Conservation (phyloP, 2,329 filamentous ascomycete species). For the Capronia americana region DNA sequence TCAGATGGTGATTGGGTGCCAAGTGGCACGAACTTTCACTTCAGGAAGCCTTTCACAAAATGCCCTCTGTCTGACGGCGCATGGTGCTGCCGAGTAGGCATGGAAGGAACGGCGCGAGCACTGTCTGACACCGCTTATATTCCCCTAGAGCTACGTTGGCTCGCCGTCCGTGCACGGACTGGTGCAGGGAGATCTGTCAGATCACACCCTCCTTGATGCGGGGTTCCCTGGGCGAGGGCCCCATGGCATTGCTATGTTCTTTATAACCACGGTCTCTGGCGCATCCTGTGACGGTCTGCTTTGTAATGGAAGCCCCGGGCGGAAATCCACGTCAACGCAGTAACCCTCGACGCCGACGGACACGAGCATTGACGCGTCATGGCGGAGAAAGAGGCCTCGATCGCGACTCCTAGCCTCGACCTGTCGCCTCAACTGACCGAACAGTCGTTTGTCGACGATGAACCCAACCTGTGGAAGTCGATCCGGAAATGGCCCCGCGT, state of each 20-base stretch:
- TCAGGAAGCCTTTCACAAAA: background rate
- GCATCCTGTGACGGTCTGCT: background rate
- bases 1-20: conserved; percentile 3
- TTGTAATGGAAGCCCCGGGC: background rate
- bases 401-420: conserved; percentile 9
- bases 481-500: conserved; percentile 33
- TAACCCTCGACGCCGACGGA: background rate
- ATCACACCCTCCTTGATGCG: background rate
- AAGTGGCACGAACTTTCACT: background rate
- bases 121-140: background rate
- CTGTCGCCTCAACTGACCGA: conserved; percentile 13
- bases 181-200: background rate
- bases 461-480: conserved; percentile 27
- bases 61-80: background rate
- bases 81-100: too few species aligned
- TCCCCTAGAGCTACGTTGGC: background rate
- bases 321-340: background rate
- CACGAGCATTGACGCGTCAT: background rate
- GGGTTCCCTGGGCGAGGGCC: background rate
- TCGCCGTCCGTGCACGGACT: background rate
- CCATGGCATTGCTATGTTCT: background rate
- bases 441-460: conserved; percentile 15
- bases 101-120: too few species aligned
- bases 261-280: background rate
- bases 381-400: conserved; percentile 4